Conservation (phyloP, 2,329 filamentous ascomycete species). For the Colletotrichum tamarilloi region DNA sequence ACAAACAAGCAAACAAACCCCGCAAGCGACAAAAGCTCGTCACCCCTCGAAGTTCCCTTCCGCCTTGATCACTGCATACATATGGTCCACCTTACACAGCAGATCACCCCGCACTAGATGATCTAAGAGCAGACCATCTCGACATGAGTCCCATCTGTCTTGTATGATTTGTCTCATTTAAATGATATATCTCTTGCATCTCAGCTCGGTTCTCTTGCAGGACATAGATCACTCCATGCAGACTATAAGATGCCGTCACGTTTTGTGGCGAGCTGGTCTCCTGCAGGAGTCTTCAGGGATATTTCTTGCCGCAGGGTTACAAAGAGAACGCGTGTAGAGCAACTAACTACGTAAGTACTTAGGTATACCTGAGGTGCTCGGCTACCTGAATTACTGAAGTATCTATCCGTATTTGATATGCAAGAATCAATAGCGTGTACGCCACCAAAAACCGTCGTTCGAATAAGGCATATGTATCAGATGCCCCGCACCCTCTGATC, state of each 20-base stretch:
- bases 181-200: neutral
- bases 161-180: neutral
- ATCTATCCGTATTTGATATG: neutral
- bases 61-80: neutral
- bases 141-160: neutral
- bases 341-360: neutral
- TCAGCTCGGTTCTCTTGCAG: neutral
- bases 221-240: neutral
- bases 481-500: no score
- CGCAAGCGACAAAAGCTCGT: neutral
- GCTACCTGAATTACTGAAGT: no score
- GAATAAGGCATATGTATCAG: neutral
- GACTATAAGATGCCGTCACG: neutral
- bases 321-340: neutral
- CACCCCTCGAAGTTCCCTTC: neutral
- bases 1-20: neutral
- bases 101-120: neutral
- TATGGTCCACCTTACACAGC: neutral
- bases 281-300: neutral
- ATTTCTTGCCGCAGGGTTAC: neutral
- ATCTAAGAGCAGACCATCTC: neutral
- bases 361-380: neutral
- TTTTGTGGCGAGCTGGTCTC: constrained; percentile 2
- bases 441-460: neutral
- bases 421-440: neutral